phyloP scores from a whole-genome alignment of 768 basidiomycete genomes.

The Butyriboletus loyo region DNA sequence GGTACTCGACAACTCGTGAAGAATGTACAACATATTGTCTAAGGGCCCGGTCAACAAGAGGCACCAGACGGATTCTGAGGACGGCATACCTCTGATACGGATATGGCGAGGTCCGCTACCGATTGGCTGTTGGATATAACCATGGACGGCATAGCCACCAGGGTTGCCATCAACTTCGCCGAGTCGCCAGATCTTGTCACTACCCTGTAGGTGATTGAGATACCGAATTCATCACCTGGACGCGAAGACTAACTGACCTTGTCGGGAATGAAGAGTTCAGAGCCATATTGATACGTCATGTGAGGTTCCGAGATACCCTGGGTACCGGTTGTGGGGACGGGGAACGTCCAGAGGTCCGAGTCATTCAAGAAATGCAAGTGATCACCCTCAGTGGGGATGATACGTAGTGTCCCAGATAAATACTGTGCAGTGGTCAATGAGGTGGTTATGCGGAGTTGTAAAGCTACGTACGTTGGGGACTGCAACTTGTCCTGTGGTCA shows the following conservation, averaged over 20 bases:
- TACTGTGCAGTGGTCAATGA: slow-evolving; percentile 37
- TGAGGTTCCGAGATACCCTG: slow-evolving; percentile 56
- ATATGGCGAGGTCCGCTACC: slow-evolving; percentile 67
- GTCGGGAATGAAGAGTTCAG: slow-evolving; percentile 63
- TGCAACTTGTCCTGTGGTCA: slow-evolving; percentile 58
- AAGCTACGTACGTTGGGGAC: slow-evolving; percentile 48
- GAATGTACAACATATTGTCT: slow-evolving; percentile 50
- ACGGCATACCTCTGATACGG: slow-evolving; percentile 32
- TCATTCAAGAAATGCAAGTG: slow-evolving; percentile 30
- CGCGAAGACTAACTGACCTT: slow-evolving; percentile 39
- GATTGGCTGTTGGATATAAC: slow-evolving; percentile 54
- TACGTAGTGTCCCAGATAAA: slow-evolving; percentile 48
- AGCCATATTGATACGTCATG: slow-evolving; percentile 54
- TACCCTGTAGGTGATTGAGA: slow-evolving; percentile 42
- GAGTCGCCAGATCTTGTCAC: slow-evolving; percentile 68
- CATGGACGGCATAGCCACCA: slow-evolving; percentile 52
- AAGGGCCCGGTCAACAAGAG: slow-evolving; percentile 5
- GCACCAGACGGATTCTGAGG: not conserved
- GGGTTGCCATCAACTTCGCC: slow-evolving; percentile 37
- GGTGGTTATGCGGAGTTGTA: too few species aligned
- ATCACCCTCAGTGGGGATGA: slow-evolving; percentile 47
- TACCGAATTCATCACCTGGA: not conserved
- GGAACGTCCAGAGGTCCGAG: slow-evolving; percentile 52
- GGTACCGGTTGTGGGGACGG: slow-evolving; percentile 33
- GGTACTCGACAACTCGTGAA: slow-evolving; percentile 57